Evolutionary conservation across 176 grass and related monocot genomes (phyloP).

Genomic region (Calamus simplicifolius): DNA sequence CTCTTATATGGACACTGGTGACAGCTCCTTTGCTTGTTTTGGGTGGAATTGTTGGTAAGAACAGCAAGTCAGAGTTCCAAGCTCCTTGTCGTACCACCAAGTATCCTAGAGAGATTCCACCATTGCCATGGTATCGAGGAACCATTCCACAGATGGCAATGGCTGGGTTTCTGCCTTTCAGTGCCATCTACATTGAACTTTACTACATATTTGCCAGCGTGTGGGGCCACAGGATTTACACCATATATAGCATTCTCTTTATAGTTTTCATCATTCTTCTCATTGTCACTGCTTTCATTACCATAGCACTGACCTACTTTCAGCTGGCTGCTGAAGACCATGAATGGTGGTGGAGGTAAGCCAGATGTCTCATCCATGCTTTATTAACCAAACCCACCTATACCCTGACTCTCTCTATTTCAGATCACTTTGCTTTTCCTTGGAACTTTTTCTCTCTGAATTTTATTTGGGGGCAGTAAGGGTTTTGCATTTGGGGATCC

Average conservation of each 20-base stretch:
- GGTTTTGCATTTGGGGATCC: too few relatives aligned
- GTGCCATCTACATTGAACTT: slow-evolving; percentile 93
- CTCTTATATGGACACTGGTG: slow-evolving; percentile 93
- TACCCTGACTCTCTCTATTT: too few relatives aligned
- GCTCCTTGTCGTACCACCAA: slow-evolving; percentile 88
- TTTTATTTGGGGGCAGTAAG: too few relatives aligned
- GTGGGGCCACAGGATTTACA: slow-evolving; percentile 97
- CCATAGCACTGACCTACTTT: slow-evolving; percentile 94
- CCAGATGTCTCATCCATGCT: not conserved
- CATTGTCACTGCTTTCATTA: slow-evolving; percentile 91
- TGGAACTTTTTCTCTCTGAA: too few relatives aligned
- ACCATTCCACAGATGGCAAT: slow-evolving; percentile 93
- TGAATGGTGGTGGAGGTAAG: slow-evolving; percentile 99
- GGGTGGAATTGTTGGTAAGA: slow-evolving; percentile 97
- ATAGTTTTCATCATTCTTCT: slow-evolving; percentile 95
- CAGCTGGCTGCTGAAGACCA: slow-evolving; percentile 98
- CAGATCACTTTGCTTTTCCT: too few relatives aligned
- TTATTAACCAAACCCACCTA: too few relatives aligned
- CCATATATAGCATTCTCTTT: slow-evolving; percentile 98
- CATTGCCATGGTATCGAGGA: slow-evolving; percentile 75
- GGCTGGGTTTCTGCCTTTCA: slow-evolving; percentile 96
- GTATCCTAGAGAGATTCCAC: slow-evolving; percentile 87
- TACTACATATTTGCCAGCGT: slow-evolving; percentile 99
- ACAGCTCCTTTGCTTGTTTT: slow-evolving; percentile 91
- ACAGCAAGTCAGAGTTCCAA: slow-evolving; percentile 81